A percentile compares a stretch with the other conserved stretches of the same genome.
Evolutionary conservation across 805 yeast genomes (phyloP).

Genomic region (Cyberlindnera bimundalis): DNA sequence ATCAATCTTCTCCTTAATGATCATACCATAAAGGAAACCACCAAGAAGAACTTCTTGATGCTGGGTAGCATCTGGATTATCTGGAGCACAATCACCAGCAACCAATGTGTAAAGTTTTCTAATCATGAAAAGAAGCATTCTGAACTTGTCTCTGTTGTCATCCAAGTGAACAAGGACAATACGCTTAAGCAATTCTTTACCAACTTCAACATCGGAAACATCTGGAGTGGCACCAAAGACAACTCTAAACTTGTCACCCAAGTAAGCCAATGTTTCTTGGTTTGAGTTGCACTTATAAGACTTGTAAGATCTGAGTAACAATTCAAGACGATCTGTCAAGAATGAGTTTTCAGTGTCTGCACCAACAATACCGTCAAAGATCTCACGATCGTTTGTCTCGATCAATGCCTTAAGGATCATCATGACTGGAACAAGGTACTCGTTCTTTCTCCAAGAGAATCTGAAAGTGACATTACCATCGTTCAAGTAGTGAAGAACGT

Average conservation of each 20-base stretch:
- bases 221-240: conserved; percentile 89
- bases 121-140: conserved; percentile 88
- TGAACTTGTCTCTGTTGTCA: conserved; percentile 73
- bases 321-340: conserved; percentile 96
- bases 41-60: conserved; percentile 96
- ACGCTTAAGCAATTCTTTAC: conserved; percentile 74
- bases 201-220: conserved; percentile 85
- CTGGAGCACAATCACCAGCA: conserved; percentile 95
- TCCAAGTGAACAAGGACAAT: conserved; percentile 88
- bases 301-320: conserved; percentile 85
- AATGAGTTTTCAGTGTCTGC: conserved; percentile 83
- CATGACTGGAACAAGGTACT: conserved; percentile 87
- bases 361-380: conserved; percentile 95
- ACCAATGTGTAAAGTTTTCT: conserved; percentile 92
- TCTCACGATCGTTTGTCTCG: conserved; percentile 91
- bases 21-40: conserved; percentile 96
- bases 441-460: conserved; percentile 96
- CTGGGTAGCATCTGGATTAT: conserved; percentile 98
- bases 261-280: conserved; percentile 85
- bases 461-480: conserved; percentile 97
- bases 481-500: conserved; percentile 90
- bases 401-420: conserved; percentile 88
- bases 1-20: conserved; percentile 91
- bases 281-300: conserved; percentile 72
- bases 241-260: conserved; percentile 94